Evolutionary conservation across 352 stramenopile genomes (phyloP).

Genomic region (Paralagenidium karlingii): DNA sequence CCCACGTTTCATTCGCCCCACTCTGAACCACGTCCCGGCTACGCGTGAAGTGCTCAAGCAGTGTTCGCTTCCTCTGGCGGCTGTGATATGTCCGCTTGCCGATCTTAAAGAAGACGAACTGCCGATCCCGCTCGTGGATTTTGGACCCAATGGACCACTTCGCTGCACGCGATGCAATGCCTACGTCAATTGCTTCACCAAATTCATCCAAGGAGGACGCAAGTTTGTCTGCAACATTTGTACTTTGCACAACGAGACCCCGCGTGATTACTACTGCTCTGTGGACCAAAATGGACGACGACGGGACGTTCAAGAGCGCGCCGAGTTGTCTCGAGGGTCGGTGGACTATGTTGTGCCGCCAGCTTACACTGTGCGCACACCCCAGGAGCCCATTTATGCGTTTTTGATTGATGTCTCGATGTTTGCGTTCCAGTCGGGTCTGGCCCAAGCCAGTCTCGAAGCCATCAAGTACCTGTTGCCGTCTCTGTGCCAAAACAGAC

Average conservation of each 20-base stretch:
- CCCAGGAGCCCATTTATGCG: constrained; percentile 78
- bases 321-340: constrained; percentile 67
- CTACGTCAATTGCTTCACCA: constrained; percentile 84
- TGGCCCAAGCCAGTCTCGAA: constrained; percentile 43
- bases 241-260: constrained; percentile 68
- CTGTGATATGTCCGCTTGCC: constrained; percentile 73
- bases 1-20: constrained; percentile 82
- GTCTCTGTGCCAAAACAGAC: constrained; percentile 60
- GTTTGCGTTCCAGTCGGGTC: constrained; percentile 65
- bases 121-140: constrained; percentile 78
- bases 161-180: constrained; percentile 74
- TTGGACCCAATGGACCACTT: constrained; percentile 62
- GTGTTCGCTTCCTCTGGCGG: constrained; percentile 62
- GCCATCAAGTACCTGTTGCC: constrained; percentile 71
- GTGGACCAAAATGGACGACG: constrained; percentile 78
- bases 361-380: constrained; percentile 71
- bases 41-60: constrained; percentile 68
- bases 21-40: constrained; percentile 68
- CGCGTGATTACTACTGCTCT: constrained; percentile 78
- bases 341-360: constrained; percentile 77
- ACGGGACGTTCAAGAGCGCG: constrained; percentile 64
- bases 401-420: constrained; percentile 82
- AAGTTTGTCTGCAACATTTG: constrained; percentile 88
- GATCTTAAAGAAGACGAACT: constrained; percentile 70
- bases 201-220: constrained; percentile 71